Conservation (phyloP, 306 rosid genomes). For the Cucumis cinereus region DNA sequence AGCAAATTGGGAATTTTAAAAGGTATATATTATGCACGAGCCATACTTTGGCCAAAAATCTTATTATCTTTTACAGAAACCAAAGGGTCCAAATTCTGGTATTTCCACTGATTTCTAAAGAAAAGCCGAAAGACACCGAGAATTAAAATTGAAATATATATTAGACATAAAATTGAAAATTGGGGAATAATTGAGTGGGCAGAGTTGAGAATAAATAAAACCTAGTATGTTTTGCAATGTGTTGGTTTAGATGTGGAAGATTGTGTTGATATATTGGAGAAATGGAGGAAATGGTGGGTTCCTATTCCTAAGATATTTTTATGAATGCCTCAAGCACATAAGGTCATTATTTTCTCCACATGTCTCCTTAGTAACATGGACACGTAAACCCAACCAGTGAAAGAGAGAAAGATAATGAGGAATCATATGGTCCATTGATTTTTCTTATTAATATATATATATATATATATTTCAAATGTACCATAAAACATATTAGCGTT, state of each 20-base stretch:
- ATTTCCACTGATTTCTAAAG: too few species aligned
- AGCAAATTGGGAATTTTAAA: too few species aligned
- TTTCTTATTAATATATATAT: not conserved
- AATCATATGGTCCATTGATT: not conserved
- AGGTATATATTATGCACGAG: too few species aligned
- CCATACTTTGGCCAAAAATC: too few species aligned
- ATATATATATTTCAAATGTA: not conserved
- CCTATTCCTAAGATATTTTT: not conserved
- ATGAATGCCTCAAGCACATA: not conserved
- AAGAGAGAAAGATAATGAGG: not conserved
- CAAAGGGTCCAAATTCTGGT: too few species aligned
- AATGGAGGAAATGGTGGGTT: not conserved
- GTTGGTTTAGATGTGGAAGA: not conserved
- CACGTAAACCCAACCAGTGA: not conserved
- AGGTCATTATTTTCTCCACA: not conserved
- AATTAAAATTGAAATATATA: too few species aligned
- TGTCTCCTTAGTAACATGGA: not conserved
- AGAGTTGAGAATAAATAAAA: too few species aligned
- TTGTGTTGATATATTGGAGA: not conserved
- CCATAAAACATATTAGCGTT: not conserved
- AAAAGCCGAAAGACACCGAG: too few species aligned
- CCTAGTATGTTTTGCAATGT: too few species aligned
- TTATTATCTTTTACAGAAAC: too few species aligned
- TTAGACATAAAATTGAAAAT: too few species aligned
- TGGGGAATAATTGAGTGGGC: too few species aligned